phyloP scores from a whole-genome alignment of 495 filamentous ascomycete genomes.

The Penicillium verhagenii region DNA sequence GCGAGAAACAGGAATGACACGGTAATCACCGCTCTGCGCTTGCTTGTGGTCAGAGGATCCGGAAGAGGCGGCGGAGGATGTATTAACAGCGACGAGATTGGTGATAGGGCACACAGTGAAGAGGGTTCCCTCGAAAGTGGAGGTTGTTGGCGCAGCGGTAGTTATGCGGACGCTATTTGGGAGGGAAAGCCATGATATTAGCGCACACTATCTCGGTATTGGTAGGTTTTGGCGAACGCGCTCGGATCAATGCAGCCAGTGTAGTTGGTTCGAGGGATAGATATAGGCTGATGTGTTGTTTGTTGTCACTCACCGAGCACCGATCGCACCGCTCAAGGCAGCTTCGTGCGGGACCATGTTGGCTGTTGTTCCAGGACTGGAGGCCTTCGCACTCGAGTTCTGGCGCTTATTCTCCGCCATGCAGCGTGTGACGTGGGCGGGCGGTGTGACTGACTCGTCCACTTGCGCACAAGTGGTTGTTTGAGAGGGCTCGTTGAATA shows the following conservation, averaged over 20 bases:
- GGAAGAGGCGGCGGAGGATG: constrained; percentile 31
- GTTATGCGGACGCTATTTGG: constrained; percentile 57
- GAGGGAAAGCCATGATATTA: neutral
- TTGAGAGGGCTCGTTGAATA: neutral
- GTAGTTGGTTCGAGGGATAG: neutral
- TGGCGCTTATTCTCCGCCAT: constrained; percentile 52
- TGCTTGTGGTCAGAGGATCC: constrained; percentile 40
- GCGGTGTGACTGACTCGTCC: constrained; percentile 21
- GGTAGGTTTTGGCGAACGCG: neutral
- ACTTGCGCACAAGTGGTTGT: constrained; percentile 1
- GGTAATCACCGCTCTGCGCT: constrained; percentile 56
- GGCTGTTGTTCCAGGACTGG: constrained; percentile 37
- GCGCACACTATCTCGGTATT: neutral
- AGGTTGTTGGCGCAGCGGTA: constrained; percentile 49
- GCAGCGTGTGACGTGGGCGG: constrained; percentile 15
- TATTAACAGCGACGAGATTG: constrained; percentile 63
- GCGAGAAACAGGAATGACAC: constrained; percentile 61
- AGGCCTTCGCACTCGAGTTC: constrained; percentile 39
- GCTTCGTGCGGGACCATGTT: constrained; percentile 46
- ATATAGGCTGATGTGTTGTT: neutral
- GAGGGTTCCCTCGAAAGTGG: constrained; percentile 60
- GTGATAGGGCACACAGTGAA: constrained; percentile 67
- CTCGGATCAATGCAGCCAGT: neutral
- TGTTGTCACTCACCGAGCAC: constrained; percentile 44
- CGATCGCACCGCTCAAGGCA: constrained; percentile 50